phyloP scores from a whole-genome alignment of 2,329 filamentous ascomycete species.

The Aspergillus niger region DNA sequence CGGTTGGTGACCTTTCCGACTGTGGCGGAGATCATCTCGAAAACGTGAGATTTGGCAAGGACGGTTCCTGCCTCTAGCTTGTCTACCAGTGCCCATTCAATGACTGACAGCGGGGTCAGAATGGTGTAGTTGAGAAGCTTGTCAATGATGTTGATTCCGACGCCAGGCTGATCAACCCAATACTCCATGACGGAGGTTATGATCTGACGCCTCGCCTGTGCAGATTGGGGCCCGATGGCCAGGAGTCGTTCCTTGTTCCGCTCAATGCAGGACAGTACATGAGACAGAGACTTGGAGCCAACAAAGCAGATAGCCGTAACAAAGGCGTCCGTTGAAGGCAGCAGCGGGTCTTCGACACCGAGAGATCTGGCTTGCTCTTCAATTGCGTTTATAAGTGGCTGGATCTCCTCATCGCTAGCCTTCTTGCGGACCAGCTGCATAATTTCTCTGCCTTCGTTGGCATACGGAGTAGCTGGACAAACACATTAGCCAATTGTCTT shows the following conservation, averaged over 20 bases:
- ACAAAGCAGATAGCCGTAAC: conserved; percentile 91
- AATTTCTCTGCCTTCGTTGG: conserved; percentile 80
- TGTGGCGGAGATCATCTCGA: conserved; percentile 87
- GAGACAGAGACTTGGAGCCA: conserved; percentile 92
- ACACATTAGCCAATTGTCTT: conserved; percentile 17
- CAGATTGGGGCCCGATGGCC: conserved; percentile 72
- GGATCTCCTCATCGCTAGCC: conserved; percentile 81
- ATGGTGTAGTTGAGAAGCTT: conserved; percentile 98
- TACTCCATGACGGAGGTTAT: conserved; percentile 87
- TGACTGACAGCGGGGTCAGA: conserved; percentile 77
- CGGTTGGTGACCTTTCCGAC: conserved; percentile 87
- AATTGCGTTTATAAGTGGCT: conserved; percentile 76
- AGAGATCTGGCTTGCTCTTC: conserved; percentile 73
- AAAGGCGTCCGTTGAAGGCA: conserved; percentile 90
- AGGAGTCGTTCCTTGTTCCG: conserved; percentile 87
- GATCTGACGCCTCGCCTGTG: conserved; percentile 80
- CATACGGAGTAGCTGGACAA: conserved; percentile 71
- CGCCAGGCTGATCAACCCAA: conserved; percentile 89
- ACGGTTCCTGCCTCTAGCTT: conserved; percentile 64
- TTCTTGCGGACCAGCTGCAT: conserved; percentile 79
- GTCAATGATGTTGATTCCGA: conserved; percentile 89
- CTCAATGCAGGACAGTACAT: conserved; percentile 94
- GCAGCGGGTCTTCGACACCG: conserved; percentile 70
- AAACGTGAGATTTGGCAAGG: conserved; percentile 75
- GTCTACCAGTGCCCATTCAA: conserved; percentile 84